Base-by-base conservation (phyloP, 305 asterid species). In the Fraxinus sp. region DNA sequence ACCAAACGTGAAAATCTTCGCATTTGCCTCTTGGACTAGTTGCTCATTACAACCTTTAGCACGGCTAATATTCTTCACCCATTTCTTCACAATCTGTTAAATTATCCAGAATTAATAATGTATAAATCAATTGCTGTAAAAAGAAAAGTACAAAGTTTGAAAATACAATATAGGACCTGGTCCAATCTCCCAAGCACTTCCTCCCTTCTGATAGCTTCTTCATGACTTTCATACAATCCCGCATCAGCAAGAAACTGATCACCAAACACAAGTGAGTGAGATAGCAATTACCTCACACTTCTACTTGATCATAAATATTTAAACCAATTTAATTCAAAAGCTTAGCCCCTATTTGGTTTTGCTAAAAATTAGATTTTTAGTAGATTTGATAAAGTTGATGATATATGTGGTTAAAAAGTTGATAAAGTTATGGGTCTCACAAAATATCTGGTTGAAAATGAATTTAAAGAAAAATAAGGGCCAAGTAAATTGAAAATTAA, bases 111-210 rank as follows among this genome's bases (percentile, higher is more conserved):
- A 83, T 87, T 81, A 84, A 88, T 62, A 80, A 80, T 64, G 57
- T 68, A 78, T 70, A 82, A 74, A 88, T 59, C 64, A 85, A 82
- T 24, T 13, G 14, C 20, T n/a, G n/a, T 74, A 76, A 71, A 49
- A 26, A 49, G 82, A 73, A 73, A 74, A 7, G 52, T 79, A 35
- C 37, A 37, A 28, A n/a, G 72, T 66, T 77, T 33, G 28, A 84
- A 62, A 81, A 80, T 30, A 77, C 37, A 80, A 84, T 77, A 80
- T 36, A 28, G 57, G 74, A 94, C 99, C 98, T 94, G 98, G 88
- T 96, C 98, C 84, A 96, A 88, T 88, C 98, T 93, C 70, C 97
- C 99, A 79, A 96, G 97, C 86, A 94, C 98, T 89, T 93, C 97
- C 91, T 96, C 99, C 88, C 98, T 90, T 86, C 87, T 89, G 84